phyloP scores from a whole-genome alignment of 352 stramenopile species.

The Aphanomyces stellatus region DNA sequence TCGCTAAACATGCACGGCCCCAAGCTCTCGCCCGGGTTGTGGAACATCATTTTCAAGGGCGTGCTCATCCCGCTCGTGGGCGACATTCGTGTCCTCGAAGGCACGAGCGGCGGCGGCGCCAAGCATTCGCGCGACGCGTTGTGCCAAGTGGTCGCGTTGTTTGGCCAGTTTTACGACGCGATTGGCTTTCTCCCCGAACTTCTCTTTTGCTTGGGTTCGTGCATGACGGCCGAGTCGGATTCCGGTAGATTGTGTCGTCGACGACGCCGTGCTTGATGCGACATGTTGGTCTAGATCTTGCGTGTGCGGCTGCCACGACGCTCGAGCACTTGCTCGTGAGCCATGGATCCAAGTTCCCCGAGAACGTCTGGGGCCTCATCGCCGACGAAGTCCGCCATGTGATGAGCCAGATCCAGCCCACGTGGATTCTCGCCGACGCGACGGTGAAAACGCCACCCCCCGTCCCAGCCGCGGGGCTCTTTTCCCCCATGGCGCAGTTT shows the following conservation, averaged over 20 bases:
- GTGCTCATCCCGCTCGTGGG: constrained; percentile 77
- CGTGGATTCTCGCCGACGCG: constrained; percentile 28
- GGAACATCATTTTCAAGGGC: constrained; percentile 76
- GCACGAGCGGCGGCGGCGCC: neutral
- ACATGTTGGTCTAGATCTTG: constrained; percentile 30
- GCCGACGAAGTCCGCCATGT: constrained; percentile 69
- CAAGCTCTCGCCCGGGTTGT: constrained; percentile 70
- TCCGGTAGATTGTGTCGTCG: constrained; percentile 23
- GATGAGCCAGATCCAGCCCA: constrained; percentile 59
- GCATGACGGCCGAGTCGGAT: constrained; percentile 67
- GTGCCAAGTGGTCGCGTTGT: constrained; percentile 42
- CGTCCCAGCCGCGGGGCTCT: neutral
- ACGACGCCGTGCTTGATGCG: neutral
- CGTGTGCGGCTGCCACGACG: constrained; percentile 40
- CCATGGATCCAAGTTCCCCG: constrained; percentile 70
- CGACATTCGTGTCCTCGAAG: constrained; percentile 10
- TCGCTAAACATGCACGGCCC: constrained; percentile 52
- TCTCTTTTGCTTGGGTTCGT: constrained; percentile 63
- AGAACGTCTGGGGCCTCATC: constrained; percentile 74
- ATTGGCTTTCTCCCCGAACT: constrained; percentile 72
- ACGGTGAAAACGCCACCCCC: neutral
- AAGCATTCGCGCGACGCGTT: neutral
- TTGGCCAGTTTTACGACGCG: constrained; percentile 70
- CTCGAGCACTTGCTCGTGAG: constrained; percentile 60
- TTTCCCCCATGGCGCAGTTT: constrained; percentile 11